Evolutionary conservation across 805 yeast species (phyloP).

Genomic region (Candida oleophila): DNA sequence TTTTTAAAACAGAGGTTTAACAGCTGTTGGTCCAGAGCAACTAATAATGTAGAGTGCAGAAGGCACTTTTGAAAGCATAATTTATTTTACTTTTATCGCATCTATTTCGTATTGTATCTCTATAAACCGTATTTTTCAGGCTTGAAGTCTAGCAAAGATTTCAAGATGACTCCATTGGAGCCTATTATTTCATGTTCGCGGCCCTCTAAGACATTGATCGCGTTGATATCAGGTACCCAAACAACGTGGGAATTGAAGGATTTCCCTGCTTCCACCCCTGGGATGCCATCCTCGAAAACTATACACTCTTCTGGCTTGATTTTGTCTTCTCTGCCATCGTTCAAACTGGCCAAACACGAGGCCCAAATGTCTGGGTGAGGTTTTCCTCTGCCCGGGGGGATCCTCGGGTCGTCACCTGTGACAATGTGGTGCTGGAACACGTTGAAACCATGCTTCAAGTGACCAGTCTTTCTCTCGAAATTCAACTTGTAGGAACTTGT

Average conservation of each 20-base stretch:
- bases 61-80: neutral
- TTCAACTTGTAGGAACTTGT: conserved; percentile 73
- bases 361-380: conserved; percentile 94
- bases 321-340: conserved; percentile 54
- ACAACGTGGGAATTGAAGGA: conserved; percentile 84
- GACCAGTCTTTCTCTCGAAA: conserved; percentile 70
- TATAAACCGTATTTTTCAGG: conserved; percentile 8
- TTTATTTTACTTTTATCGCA: neutral
- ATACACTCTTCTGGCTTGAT: conserved; percentile 70
- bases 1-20: no score
- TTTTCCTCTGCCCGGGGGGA: conserved; percentile 85
- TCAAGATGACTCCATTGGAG: conserved; percentile 56
- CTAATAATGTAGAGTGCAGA: no score
- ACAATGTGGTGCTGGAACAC: conserved; percentile 65
- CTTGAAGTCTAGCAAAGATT: conserved; percentile 54
- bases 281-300: conserved; percentile 93
- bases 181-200: conserved; percentile 52
- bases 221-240: conserved; percentile 90
- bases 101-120: neutral
- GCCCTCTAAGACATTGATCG: conserved; percentile 52
- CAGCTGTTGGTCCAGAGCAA: no score
- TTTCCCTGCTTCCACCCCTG: conserved; percentile 84
- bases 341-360: conserved; percentile 70
- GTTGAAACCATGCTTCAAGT: conserved; percentile 61
- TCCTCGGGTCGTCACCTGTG: conserved; percentile 85